Evolutionary conservation across 768 basidiomycete species (phyloP).

Genomic region (Grammothele lineata): DNA sequence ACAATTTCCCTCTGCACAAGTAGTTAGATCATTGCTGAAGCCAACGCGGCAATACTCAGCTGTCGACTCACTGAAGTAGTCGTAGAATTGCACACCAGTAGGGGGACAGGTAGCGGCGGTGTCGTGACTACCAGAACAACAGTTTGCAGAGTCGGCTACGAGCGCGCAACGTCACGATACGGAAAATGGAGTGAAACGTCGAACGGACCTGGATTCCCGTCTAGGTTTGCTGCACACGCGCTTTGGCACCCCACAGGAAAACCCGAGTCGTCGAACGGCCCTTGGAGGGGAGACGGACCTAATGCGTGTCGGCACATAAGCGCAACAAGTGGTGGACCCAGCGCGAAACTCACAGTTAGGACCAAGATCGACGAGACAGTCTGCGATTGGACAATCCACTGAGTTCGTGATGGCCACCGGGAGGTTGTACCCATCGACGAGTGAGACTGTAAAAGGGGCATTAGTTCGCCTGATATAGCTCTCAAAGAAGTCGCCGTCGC

Average conservation of each 20-base stretch:
- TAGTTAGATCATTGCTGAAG: neutral
- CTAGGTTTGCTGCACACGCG: constrained; percentile 34
- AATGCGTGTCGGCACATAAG: too few relatives aligned
- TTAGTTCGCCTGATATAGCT: too few relatives aligned
- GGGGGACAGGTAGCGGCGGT: constrained; percentile 53
- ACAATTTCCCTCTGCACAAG: constrained; percentile 14
- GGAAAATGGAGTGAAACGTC: too few relatives aligned
- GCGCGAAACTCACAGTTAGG: constrained; percentile 28
- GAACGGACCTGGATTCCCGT: constrained; percentile 31
- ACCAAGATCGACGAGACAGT: constrained; percentile 32
- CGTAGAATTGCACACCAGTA: constrained; percentile 37
- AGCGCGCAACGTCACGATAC: too few relatives aligned
- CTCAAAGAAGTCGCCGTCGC: too few relatives aligned
- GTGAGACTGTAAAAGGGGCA: too few relatives aligned
- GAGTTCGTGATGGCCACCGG: constrained; percentile 16
- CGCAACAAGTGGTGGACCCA: too few relatives aligned
- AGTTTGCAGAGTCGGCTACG: constrained; percentile 51
- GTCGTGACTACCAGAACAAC: constrained; percentile 53
- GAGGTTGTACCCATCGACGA: neutral
- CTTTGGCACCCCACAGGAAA: constrained; percentile 40
- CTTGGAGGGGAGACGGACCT: constrained; percentile 30
- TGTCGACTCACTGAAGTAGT: constrained; percentile 34
- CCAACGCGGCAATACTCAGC: too few relatives aligned
- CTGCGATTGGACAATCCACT: constrained; percentile 27
- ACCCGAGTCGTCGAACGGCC: constrained; percentile 31